Percentiles rank a stretch among this genome's conserved stretches.
Conservation (phyloP, 2,329 filamentous ascomycete genomes). For the Exophiala sp. region DNA sequence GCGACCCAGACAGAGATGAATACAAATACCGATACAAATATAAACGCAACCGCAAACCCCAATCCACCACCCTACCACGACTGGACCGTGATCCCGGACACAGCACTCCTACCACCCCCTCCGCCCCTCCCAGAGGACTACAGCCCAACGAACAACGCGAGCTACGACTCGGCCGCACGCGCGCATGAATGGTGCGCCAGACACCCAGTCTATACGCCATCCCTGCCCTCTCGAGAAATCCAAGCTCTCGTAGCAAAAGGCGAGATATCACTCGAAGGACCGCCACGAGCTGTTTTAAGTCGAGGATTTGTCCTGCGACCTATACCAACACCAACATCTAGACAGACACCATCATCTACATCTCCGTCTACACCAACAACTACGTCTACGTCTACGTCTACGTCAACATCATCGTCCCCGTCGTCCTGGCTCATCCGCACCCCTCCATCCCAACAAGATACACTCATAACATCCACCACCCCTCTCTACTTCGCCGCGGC, state of each 20-base stretch:
- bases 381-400: background rate
- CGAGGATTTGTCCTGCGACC: slow-evolving; percentile 9
- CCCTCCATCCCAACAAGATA: slow-evolving; percentile 42
- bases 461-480: slow-evolving; percentile 48
- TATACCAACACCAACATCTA: slow-evolving; percentile 1
- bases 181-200: slow-evolving; percentile 52
- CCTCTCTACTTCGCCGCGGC: slow-evolving; percentile 51
- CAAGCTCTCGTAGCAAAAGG: slow-evolving; percentile 40
- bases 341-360: background rate
- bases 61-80: slow-evolving; percentile 55
- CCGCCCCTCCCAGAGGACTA: slow-evolving; percentile 49
- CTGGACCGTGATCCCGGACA: slow-evolving; percentile 58
- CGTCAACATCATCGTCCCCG: background rate
- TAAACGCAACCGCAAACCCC: slow-evolving; percentile 22
- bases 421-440: slow-evolving; percentile 43
- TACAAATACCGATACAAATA: background rate
- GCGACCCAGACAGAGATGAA: background rate
- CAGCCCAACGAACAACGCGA: slow-evolving; percentile 55
- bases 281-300: slow-evolving; percentile 24
- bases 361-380: background rate
- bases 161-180: slow-evolving; percentile 47
- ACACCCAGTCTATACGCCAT: slow-evolving; percentile 49
- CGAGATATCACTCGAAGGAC: slow-evolving; percentile 43
- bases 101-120: slow-evolving; percentile 53
- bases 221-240: slow-evolving; percentile 39